Evolutionary conservation across 2,329 filamentous ascomycete genomes (phyloP), one percentile per base, ranked within the genome.

Genomic region (Raffaelea albimanens): DNA sequence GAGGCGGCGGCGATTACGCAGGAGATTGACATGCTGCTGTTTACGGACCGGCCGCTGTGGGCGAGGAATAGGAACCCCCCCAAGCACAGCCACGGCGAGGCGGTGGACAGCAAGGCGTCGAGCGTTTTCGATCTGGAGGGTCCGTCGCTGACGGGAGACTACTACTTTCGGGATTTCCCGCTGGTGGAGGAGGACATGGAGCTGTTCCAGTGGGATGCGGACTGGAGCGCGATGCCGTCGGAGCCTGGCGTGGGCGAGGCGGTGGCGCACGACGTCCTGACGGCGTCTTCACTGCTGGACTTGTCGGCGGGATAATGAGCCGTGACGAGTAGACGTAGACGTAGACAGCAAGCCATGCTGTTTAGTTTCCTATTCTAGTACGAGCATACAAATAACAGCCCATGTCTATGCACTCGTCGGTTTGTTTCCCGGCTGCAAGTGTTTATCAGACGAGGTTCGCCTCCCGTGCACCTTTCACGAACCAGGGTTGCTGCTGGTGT

Each of bases 371-470:
- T n/a, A n/a, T n/a, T n/a, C n/a, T 29, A 29, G 25, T 29, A 29
- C 25, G 23, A 46, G 16, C 46, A 49, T 16, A 49, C 40, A 45
- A 56, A 50, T 1, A 44, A 49, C 33, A 47, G 46, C 44, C 56
- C 18, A 57, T 46, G 40, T 56, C 53, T 9, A 56, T 46, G 36
- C 55, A 41, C 9, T 49, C 47, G n/a, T 52, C 47, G 38, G 50
- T 49, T 3, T 40, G 20, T n/a, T n/a, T n/a, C n/a, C n/a, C n/a
- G n/a, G n/a, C n/a, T n/a, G n/a, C n/a, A n/a, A n/a, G n/a, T n/a
- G n/a, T n/a, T n/a, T n/a, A n/a, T n/a, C n/a, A n/a, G n/a, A n/a
- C n/a, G n/a, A n/a, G n/a, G n/a, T n/a, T n/a, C n/a, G n/a, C n/a
- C n/a, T n/a, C n/a, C n/a, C n/a, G n/a, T n/a, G n/a, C n/a, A n/a